These are phyloP conservation scores for Rubia yunnanensis DNA, from an alignment of 257 asterid species.

Conservation along the genomic window DNA sequence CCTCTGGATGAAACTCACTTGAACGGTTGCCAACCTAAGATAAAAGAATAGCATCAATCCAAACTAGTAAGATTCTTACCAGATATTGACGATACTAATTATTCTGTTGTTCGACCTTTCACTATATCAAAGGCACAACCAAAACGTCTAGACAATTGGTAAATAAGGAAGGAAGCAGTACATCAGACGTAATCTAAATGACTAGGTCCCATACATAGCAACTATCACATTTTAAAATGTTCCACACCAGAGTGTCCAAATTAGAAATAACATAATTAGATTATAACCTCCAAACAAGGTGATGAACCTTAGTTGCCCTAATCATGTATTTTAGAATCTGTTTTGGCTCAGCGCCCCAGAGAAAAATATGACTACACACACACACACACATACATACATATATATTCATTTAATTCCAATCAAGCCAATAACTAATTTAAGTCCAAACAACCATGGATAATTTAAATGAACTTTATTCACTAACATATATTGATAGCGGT, in stretches of 20 bases:
- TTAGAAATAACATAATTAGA: not conserved
- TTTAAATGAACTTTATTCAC: not conserved
- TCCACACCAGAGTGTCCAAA: not conserved
- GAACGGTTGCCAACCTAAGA: conserved; percentile 96
- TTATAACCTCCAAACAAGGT: not conserved
- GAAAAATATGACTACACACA: too few species aligned
- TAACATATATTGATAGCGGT: not conserved
- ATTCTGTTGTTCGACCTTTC: not conserved
- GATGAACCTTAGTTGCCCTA: not conserved
- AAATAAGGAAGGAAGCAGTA: not conserved
- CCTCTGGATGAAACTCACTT: conserved; percentile 97
- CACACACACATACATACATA: too few species aligned
- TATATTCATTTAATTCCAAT: not conserved
- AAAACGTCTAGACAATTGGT: not conserved
- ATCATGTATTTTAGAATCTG: too few species aligned
- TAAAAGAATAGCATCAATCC: conserved; percentile 1
- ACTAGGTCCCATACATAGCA: not conserved
- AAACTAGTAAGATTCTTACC: not conserved
- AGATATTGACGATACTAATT: not conserved
- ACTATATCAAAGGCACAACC: not conserved
- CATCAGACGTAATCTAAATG: not conserved
- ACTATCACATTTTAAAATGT: not conserved
- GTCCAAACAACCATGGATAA: too few species aligned
- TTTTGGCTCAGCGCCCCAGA: too few species aligned
- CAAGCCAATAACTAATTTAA: not conserved